These are phyloP conservation scores for Talaromyces ruber DNA, from an alignment of 495 filamentous ascomycete genomes.

Conservation along the genomic window DNA sequence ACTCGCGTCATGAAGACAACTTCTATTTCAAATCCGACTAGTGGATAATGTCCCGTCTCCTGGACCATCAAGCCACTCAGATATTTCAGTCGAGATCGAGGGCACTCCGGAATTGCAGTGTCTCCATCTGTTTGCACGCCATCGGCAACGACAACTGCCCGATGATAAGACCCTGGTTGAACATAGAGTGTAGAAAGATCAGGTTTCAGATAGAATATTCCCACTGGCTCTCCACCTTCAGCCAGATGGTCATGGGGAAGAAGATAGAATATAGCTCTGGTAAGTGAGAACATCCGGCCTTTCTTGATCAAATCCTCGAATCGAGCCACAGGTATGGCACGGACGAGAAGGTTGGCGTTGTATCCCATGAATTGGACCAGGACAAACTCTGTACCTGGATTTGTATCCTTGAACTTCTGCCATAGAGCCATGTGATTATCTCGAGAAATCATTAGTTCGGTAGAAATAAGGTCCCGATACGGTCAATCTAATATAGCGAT, in stretches of 20 bases:
- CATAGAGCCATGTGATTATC: not conserved
- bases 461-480: not conserved
- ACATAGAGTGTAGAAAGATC: conserved; percentile 43
- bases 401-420: conserved; percentile 21
- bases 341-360: conserved; percentile 47
- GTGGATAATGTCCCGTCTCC: conserved; percentile 33
- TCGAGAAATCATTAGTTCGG: not conserved
- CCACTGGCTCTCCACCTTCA: conserved; percentile 29
- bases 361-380: conserved; percentile 65
- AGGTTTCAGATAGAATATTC: conserved; percentile 43
- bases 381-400: conserved; percentile 40
- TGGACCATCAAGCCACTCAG: conserved; percentile 31
- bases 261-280: conserved; percentile 41
- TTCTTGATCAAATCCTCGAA: conserved; percentile 45
- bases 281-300: conserved; percentile 34
- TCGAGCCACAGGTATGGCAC: conserved; percentile 51
- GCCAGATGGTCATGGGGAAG: conserved; percentile 46
- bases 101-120: conserved; percentile 36
- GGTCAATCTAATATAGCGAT: not conserved
- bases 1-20: conserved; percentile 49
- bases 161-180: conserved; percentile 37
- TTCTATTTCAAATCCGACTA: conserved; percentile 70
- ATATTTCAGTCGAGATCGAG: conserved; percentile 38
- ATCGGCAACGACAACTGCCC: conserved; percentile 41
- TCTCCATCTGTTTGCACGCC: conserved; percentile 22